Percentiles rank a stretch among this genome's conserved stretches.
phyloP scores from a whole-genome alignment of 495 filamentous ascomycete genomes.

The Aspergillus sparsus region DNA sequence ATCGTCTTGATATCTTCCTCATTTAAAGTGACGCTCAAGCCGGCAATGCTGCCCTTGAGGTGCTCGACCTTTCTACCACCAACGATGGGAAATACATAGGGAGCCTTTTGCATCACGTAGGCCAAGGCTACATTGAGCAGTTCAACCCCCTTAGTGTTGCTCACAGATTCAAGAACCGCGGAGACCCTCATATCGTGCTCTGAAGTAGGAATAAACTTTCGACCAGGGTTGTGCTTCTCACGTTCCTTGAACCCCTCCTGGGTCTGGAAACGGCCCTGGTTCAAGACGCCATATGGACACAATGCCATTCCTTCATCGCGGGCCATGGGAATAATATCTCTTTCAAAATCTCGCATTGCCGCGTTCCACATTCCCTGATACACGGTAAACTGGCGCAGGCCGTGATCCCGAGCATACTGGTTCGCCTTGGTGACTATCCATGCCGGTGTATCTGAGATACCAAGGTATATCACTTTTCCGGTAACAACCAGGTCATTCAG shows the following conservation, averaged over 20 bases:
- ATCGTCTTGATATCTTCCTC: constrained; percentile 15
- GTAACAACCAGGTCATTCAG: constrained; percentile 58
- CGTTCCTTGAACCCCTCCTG: constrained; percentile 25
- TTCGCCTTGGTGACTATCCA: constrained; percentile 71
- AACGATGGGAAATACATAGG: constrained; percentile 74
- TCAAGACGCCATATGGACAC: constrained; percentile 63
- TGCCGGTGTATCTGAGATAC: constrained; percentile 68
- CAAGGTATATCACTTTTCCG: constrained; percentile 72
- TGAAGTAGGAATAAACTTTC: constrained; percentile 31
- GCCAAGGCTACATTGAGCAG: constrained; percentile 52
- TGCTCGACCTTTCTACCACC: constrained; percentile 66
- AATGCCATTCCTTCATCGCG: constrained; percentile 69
- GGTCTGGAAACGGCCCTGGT: constrained; percentile 63
- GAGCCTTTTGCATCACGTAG: constrained; percentile 55
- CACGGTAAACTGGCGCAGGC: constrained; percentile 63
- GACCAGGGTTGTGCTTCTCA: constrained; percentile 32
- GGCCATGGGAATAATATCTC: constrained; percentile 70
- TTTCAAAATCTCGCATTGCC: constrained; percentile 63
- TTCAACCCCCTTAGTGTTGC: constrained; percentile 49
- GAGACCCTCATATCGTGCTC: constrained; percentile 56
- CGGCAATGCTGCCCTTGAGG: constrained; percentile 61
- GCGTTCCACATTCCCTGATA: constrained; percentile 69
- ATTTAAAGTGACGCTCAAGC: not conserved
- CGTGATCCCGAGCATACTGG: constrained; percentile 62
- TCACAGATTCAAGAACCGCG: constrained; percentile 58